Percentiles rank a stretch among this genome's conserved stretches.
Evolutionary conservation across 495 filamentous ascomycete species (phyloP).

Genomic region (Lasiosphaeriaceae sp.): DNA sequence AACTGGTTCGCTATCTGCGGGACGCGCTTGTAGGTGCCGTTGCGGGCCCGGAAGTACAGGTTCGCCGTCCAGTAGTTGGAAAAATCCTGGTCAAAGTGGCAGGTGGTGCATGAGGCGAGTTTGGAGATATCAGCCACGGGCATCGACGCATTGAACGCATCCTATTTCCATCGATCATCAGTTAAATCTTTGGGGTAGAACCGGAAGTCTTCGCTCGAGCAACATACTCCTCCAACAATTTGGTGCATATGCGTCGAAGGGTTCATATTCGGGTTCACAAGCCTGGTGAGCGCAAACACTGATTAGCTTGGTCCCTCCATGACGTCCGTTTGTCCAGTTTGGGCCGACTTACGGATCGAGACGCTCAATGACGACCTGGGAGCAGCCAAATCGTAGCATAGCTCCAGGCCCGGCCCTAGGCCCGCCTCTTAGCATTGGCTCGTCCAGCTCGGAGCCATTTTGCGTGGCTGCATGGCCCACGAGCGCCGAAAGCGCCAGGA

Average conservation of each 20-base stretch:
- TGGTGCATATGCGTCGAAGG: slow-evolving; percentile 28
- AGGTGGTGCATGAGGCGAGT: slow-evolving; percentile 21
- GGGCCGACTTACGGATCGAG: slow-evolving; percentile 20
- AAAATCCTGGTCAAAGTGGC: slow-evolving; percentile 22
- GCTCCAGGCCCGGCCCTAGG: slow-evolving; percentile 6
- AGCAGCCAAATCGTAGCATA: slow-evolving; percentile 26
- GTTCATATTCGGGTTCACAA: slow-evolving; percentile 20
- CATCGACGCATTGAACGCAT: slow-evolving; percentile 19
- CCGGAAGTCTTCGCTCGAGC: no score
- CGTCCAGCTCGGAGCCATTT: slow-evolving; percentile 8
- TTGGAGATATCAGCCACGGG: slow-evolving; percentile 16
- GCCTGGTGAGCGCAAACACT: slow-evolving; percentile 4
- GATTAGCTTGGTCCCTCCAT: no score
- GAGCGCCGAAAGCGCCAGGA: slow-evolving; percentile 10
- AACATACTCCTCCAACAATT: slow-evolving; percentile 22
- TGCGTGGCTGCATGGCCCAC: slow-evolving; percentile 4
- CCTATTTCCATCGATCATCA: no score
- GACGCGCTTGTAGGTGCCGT: slow-evolving; percentile 37
- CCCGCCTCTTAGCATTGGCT: slow-evolving; percentile 14
- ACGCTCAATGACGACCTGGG: slow-evolving; percentile 27
- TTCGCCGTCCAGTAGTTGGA: slow-evolving; percentile 38
- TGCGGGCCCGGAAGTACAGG: slow-evolving; percentile 32
- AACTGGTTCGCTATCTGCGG: slow-evolving; percentile 35
- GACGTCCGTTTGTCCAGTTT: no score
- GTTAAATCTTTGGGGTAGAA: no score